Evolutionary conservation across 768 basidiomycete genomes (phyloP).

Genomic region (Ramaria rubella): DNA sequence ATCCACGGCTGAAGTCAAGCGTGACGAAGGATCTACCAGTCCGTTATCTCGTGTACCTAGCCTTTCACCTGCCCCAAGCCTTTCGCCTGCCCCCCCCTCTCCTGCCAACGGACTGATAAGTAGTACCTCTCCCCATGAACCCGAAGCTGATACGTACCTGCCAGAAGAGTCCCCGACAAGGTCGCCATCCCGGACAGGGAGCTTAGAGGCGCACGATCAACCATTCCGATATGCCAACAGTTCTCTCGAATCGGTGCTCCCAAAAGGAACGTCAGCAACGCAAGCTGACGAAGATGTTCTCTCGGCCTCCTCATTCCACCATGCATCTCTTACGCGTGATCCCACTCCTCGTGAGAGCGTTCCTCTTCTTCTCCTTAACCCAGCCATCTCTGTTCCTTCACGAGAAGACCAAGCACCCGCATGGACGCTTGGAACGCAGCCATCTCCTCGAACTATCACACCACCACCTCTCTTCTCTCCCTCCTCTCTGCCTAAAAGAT

Average conservation of each 20-base stretch:
- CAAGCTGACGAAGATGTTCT: neutral
- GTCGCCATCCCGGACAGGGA: neutral
- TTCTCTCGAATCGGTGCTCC: neutral
- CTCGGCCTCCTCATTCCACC: neutral
- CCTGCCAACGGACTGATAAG: neutral
- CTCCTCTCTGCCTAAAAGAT: neutral
- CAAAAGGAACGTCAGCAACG: neutral
- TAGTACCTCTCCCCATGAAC: neutral
- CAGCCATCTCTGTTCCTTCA: too few species aligned
- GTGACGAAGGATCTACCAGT: neutral
- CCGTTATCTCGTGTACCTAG: neutral
- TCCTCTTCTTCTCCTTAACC: too few species aligned
- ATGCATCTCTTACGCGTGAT: neutral
- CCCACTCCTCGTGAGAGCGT: neutral
- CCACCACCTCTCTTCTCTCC: neutral
- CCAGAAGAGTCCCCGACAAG: constrained; percentile 2
- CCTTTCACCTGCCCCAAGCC: neutral
- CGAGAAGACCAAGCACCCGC: neutral
- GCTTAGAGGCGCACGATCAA: neutral
- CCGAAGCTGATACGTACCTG: neutral
- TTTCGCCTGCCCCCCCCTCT: neutral
- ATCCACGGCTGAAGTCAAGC: neutral
- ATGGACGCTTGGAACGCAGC: too few species aligned
- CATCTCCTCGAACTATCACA: neutral
- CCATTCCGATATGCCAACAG: neutral